Percentiles rank a stretch among this genome's conserved stretches.
These are phyloP conservation scores for Tolypocladium paradoxum DNA, from an alignment of 2,329 filamentous ascomycete genomes.

Conservation along the genomic window DNA sequence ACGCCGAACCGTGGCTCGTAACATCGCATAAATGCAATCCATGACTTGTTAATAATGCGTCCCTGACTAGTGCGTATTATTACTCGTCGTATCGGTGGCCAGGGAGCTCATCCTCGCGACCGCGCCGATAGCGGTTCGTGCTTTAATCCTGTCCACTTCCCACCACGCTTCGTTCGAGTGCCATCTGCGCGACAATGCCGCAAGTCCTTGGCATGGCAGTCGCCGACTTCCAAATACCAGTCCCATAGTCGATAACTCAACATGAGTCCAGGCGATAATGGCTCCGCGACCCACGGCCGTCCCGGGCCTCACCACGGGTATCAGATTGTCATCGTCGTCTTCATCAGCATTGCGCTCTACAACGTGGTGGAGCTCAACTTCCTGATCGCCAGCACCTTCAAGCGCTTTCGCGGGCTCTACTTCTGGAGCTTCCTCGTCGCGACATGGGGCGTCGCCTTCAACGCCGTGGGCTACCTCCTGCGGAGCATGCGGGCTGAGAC, in stretches of 20 bases:
- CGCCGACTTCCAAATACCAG: background rate
- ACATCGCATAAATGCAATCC: background rate
- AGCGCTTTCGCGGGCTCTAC: slow-evolving; percentile 16
- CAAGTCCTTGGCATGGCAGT: background rate
- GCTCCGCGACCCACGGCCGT: background rate
- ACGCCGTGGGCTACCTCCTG: slow-evolving; percentile 34
- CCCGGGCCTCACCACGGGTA: background rate
- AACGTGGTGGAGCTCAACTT: slow-evolving; percentile 18
- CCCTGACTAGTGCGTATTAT: background rate
- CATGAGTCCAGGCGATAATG: background rate
- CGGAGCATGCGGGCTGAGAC: slow-evolving; percentile 16
- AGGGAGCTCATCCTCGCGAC: background rate
- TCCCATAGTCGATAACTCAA: background rate
- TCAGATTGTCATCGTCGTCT: slow-evolving; percentile 8
- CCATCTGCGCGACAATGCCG: background rate
- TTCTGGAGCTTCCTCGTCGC: slow-evolving; percentile 21
- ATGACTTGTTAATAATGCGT: no score
- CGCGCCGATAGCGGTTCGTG: background rate
- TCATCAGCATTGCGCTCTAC: slow-evolving; percentile 14
- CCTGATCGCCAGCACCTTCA: slow-evolving; percentile 16
- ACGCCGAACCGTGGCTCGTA: background rate
- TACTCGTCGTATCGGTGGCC: background rate
- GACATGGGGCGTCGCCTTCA: slow-evolving; percentile 15
- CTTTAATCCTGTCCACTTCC: background rate
- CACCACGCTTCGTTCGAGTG: background rate